These are phyloP conservation scores for Phtheirospermum japonicum DNA, from an alignment of 257 asterid species.

Conservation along the genomic window DNA sequence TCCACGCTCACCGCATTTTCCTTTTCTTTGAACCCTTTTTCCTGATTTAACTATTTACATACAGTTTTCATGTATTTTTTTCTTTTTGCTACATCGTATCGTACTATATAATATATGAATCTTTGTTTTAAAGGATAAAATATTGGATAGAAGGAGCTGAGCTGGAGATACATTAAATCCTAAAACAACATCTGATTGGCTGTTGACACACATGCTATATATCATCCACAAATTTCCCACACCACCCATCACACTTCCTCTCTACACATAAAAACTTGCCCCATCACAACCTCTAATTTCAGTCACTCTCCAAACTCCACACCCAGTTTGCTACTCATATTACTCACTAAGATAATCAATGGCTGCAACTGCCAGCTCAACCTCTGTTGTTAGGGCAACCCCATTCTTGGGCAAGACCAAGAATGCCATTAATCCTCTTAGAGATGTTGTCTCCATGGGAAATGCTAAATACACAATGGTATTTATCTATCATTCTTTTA, in stretches of 20 bases:
- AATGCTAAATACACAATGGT: conserved; percentile 64
- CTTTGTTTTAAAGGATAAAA: neutral
- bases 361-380: conserved; percentile 64
- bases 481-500: neutral
- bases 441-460: conserved; percentile 63
- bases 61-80: too few species aligned
- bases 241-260: conserved; percentile 37
- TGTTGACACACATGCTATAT: conserved; percentile 18
- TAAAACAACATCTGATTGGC: conserved; percentile 50
- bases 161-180: conserved; percentile 47
- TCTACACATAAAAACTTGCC: conserved; percentile 24
- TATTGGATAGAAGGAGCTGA: conserved; percentile 61
- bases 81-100: too few species aligned
- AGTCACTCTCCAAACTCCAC: neutral
- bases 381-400: conserved; percentile 53
- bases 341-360: conserved; percentile 38
- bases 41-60: too few species aligned
- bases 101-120: too few species aligned
- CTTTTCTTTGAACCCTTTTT: too few species aligned
- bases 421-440: conserved; percentile 49
- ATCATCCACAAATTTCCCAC: conserved; percentile 50
- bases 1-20: conserved; percentile 15
- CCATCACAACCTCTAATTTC: conserved; percentile 13
- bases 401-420: conserved; percentile 75
- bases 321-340: too few species aligned